Evolutionary conservation across 2,329 filamentous ascomycete genomes (phyloP), one percentile per base, ranked within the genome.

Genomic region (Beauveria sp.): DNA sequence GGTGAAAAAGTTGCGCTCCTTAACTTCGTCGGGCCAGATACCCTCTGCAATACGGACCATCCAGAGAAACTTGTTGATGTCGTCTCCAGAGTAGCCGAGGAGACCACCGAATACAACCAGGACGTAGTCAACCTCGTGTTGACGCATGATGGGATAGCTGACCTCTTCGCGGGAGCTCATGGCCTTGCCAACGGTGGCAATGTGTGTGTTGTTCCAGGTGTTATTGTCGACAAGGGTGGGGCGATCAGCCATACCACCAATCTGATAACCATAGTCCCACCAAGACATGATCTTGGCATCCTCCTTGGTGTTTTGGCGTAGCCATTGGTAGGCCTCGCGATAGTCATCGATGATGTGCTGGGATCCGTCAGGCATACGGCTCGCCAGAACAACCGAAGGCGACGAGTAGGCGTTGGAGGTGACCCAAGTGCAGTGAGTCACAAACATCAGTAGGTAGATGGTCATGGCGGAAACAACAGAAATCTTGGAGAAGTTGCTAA

Each of bases 201-300:
- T 99, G 75, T 99, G 95, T 8, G 95, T 99, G 80, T 99, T 99
- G 82, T 99, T 99, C 95, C 95, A 99, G 2, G 95, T 99, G 80
- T 99, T 99, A 82, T 99, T 99, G 81, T 99, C 95, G 40, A 99
- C 95, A 40, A 99, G 83, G 1, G 95, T 99, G 40, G 95, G 95
- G 60, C 95, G 86, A 75, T 99, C 95, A 55, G 95, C 95, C 95
- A 99, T 99, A 67, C 95, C 95, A 79, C 95, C 95, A 75, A 99
- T 99, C 79, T 99, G 95, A 80, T 99, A 99, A 67, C 95, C 95
- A 71, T 99, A 99, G 74, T 99, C 95, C 95, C 95, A 99, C 95
- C 95, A 99, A 1, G 93, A 95, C 93, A 98, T 98, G 73, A 99
- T 89, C 83, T 98, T 99, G 72, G 96, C 93, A 69, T 97, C 90